Conservation (phyloP, 495 filamentous ascomycete genomes). For the Penicillium salamii region DNA sequence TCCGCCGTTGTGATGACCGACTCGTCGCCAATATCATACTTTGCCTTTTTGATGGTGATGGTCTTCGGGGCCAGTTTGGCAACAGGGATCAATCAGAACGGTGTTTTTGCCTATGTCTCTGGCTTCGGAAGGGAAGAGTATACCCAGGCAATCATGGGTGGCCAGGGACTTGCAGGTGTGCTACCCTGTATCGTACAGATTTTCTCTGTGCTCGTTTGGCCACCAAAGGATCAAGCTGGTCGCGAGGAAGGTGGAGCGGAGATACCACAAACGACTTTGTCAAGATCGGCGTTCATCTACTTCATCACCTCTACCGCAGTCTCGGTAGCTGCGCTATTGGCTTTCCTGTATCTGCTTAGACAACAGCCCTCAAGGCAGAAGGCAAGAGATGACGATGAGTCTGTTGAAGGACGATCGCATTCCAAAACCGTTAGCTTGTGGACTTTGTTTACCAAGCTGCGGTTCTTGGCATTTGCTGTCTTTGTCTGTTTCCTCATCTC, state of each 20-base stretch:
- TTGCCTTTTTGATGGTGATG: slow-evolving; percentile 77
- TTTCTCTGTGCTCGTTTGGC: slow-evolving; percentile 70
- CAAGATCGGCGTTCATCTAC: slow-evolving; percentile 80
- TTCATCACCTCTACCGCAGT: slow-evolving; percentile 82
- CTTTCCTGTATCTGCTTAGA: slow-evolving; percentile 58
- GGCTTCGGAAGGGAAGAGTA: slow-evolving; percentile 81
- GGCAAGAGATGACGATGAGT: slow-evolving; percentile 16
- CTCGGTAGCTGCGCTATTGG: slow-evolving; percentile 52
- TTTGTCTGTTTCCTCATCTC: slow-evolving; percentile 77
- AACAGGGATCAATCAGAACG: slow-evolving; percentile 87
- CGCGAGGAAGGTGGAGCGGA: slow-evolving; percentile 13
- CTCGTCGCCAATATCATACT: slow-evolving; percentile 62
- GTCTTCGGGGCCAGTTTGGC: slow-evolving; percentile 76
- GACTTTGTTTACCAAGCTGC: slow-evolving; percentile 68
- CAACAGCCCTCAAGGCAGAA: slow-evolving; percentile 25
- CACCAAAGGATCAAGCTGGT: slow-evolving; percentile 21
- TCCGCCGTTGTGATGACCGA: slow-evolving; percentile 68
- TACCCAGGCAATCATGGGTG: slow-evolving; percentile 94
- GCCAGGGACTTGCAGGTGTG: slow-evolving; percentile 89
- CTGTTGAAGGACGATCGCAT: slow-evolving; percentile 3
- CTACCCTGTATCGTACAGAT: slow-evolving; percentile 85
- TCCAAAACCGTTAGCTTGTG: slow-evolving; percentile 60
- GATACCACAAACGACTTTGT: slow-evolving; percentile 34
- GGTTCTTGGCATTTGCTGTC: slow-evolving; percentile 65
- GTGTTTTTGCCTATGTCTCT: slow-evolving; percentile 86